Evolutionary conservation across 1,139 yeast species (phyloP).

Genomic region (Lizanozyma gosingica): DNA sequence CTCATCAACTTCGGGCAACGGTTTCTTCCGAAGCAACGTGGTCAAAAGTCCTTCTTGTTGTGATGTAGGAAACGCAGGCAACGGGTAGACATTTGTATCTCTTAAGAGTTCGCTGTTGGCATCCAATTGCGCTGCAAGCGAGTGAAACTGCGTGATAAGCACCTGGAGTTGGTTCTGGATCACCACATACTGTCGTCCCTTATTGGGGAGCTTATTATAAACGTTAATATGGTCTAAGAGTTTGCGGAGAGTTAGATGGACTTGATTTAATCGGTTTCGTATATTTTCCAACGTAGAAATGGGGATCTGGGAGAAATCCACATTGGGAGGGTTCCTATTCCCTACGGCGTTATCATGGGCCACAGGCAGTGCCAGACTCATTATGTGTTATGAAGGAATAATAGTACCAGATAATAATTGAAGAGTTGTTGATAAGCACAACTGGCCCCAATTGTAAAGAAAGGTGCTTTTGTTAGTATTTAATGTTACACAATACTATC

Average conservation of each 20-base stretch:
- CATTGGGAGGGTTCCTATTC: conserved; percentile 2
- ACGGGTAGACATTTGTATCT: conserved; percentile 71
- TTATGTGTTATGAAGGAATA: no score
- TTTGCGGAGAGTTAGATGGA: conserved; percentile 34
- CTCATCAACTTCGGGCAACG: conserved; percentile 80
- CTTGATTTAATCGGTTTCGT: conserved; percentile 36
- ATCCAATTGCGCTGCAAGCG: conserved; percentile 62
- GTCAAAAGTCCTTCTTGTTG: conserved; percentile 77
- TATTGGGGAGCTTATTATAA: conserved; percentile 31
- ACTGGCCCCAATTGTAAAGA: no score
- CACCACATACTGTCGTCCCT: conserved; percentile 6
- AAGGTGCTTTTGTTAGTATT: no score
- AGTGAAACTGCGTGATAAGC: conserved; percentile 68
- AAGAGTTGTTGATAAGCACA: no score
- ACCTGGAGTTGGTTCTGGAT: conserved; percentile 79
- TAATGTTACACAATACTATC: no score
- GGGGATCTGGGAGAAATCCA: conserved; percentile 23
- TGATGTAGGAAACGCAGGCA: conserved; percentile 75
- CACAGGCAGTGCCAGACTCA: neutral
- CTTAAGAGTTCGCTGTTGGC: conserved; percentile 51
- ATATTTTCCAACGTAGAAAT: conserved; percentile 34
- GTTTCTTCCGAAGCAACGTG: conserved; percentile 76
- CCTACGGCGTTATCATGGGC: neutral
- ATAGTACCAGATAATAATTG: no score
- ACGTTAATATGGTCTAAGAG: conserved; percentile 34